Evolutionary conservation across 495 filamentous ascomycete genomes (phyloP), one percentile per base, ranked within the genome.

Genomic region (Echria macrotheca): DNA sequence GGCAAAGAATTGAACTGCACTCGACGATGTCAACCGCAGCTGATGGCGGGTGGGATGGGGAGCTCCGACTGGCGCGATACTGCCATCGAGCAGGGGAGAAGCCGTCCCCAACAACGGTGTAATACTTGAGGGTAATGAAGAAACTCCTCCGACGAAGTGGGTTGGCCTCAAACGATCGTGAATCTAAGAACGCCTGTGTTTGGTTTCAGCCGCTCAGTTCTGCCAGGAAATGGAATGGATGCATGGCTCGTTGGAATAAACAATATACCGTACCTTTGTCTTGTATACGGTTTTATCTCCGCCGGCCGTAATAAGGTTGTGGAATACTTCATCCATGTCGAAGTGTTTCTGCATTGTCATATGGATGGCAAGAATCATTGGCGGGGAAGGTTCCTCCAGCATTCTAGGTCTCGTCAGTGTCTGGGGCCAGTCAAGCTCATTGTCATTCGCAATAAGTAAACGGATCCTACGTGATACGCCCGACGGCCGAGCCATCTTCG

Each of bases 41-140:
- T 6, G 19, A n/a, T n/a, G n/a, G n/a, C n/a, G n/a, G n/a, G n/a
- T n/a, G n/a, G n/a, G n/a, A n/a, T n/a, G n/a, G n/a, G n/a, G n/a
- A n/a, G n/a, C n/a, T n/a, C n/a, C n/a, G n/a, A n/a, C n/a, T n/a
- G n/a, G n/a, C 69, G 19, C 47, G 58, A 9, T 51, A 40, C 44
- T 79, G 77, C 76, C 76, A 80, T 12, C 70, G 58, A 56, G 73
- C 70, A 0, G 77, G 77, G 1, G 32, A 56, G 10, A 56, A 52
- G 5, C 65, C 68, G 7, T 68, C 57, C 10, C 66, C 71, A 9
- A 79, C 58, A 11, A 78, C 66, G 22, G 76, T 64, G 53, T 73
- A 77, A 42, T 77, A 79, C 49, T 79, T 76, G 54, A 80, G 78
- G 43, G 66, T 70, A 54, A 79, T 78, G 21, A 78, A 65, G 52